Percentiles rank a stretch among this genome's conserved stretches.
phyloP scores from a whole-genome alignment of 2,329 filamentous ascomycete genomes.

The Aureobasidium melanogenum region DNA sequence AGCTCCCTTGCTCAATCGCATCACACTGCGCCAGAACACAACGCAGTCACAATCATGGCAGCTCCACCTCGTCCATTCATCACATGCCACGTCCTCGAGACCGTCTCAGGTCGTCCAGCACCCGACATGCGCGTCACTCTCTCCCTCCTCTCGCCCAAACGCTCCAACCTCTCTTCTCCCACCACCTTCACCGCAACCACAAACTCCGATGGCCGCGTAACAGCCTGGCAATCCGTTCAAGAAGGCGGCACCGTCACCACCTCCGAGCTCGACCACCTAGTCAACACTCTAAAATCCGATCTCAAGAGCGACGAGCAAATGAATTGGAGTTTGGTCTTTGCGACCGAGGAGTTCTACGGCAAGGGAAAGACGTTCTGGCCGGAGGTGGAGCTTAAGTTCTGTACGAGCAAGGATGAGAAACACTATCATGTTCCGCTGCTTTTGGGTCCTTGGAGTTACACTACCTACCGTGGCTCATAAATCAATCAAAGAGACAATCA shows the following conservation, averaged over 20 bases:
- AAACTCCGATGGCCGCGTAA: constrained; percentile 67
- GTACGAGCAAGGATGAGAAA: constrained; percentile 40
- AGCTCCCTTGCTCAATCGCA: not conserved
- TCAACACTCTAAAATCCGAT: constrained; percentile 25
- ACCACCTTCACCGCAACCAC: constrained; percentile 56
- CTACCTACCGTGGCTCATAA: constrained; percentile 71
- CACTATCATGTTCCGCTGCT: constrained; percentile 74
- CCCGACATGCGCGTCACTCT: constrained; percentile 58
- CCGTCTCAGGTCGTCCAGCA: constrained; percentile 62
- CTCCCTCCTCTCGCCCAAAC: constrained; percentile 32
- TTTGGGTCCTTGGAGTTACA: constrained; percentile 70
- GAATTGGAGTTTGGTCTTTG: constrained; percentile 62
- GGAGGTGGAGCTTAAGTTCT: constrained; percentile 48
- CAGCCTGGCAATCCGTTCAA: constrained; percentile 51
- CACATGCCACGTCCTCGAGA: constrained; percentile 83
- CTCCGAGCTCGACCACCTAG: constrained; percentile 32
- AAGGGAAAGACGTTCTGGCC: constrained; percentile 49
- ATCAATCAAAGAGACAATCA: too few species aligned
- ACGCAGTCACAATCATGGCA: constrained; percentile 12
- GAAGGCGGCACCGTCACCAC: constrained; percentile 22
- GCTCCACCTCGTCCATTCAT: constrained; percentile 44
- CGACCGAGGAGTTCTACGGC: constrained; percentile 64
- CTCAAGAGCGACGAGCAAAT: constrained; percentile 34
- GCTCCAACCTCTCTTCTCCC: constrained; percentile 19
- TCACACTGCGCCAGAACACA: not conserved